Percentiles rank a stretch among this genome's conserved stretches.
Evolutionary conservation across 805 yeast species (phyloP).

Genomic region (Maudiozyma bulderi): DNA sequence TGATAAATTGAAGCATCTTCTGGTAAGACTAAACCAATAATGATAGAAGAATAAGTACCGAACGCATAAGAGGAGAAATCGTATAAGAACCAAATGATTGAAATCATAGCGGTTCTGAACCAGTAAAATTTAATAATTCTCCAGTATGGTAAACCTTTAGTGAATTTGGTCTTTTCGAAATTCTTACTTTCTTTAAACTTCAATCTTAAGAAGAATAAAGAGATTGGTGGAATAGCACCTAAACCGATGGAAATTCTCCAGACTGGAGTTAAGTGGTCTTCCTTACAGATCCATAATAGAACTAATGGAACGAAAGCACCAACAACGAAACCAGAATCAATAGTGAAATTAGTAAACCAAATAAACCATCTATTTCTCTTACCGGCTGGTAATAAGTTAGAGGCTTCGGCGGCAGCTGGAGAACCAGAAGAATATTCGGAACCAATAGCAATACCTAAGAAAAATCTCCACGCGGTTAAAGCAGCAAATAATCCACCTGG

Average conservation of each 20-base stretch:
- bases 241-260: conserved; percentile 90
- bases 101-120: conserved; percentile 62
- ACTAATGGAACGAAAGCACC: conserved; percentile 83
- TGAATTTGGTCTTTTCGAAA: conserved; percentile 62
- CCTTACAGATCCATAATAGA: conserved; percentile 69
- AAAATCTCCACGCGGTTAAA: conserved; percentile 73
- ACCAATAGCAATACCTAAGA: conserved; percentile 87
- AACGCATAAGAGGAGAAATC: conserved; percentile 84
- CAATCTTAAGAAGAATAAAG: conserved; percentile 68
- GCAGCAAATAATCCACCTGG: conserved; percentile 67
- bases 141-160: conserved; percentile 55
- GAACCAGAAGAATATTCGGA: conserved; percentile 93
- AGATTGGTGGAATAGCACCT: conserved; percentile 81
- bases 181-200: conserved; percentile 65
- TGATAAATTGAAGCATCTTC: conserved; percentile 54
- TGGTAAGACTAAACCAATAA: conserved; percentile 48
- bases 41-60: conserved; percentile 71
- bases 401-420: conserved; percentile 88
- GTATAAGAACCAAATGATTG: conserved; percentile 83
- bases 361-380: conserved; percentile 80
- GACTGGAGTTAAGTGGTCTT: conserved; percentile 61
- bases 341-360: conserved; percentile 83
- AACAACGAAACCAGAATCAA: conserved; percentile 77
- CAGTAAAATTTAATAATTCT: conserved; percentile 71
- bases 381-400: conserved; percentile 69